Base-by-base conservation (phyloP, 768 basidiomycete genomes). In the Megacollybia marginata region DNA sequence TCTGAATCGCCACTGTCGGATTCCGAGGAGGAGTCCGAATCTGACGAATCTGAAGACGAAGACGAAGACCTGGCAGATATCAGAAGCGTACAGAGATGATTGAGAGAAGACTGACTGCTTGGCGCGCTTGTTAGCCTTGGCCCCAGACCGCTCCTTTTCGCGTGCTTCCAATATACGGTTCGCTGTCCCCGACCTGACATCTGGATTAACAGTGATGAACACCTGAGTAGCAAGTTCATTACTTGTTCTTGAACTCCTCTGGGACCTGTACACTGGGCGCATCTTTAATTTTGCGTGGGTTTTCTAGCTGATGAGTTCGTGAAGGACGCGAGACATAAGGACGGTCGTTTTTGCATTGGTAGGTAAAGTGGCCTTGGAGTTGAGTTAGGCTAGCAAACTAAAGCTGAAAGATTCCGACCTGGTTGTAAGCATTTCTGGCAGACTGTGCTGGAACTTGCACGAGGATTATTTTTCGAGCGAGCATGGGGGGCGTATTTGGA, bases 271-370 rank as follows among this genome's bases (percentile, higher is more conserved):
- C 83, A 15, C 80, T 81, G 4, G 91, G 89, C 56, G 83, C 82
- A 9, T 84, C 85, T 8, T 83, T 79, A 0, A 73, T 69, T 63
- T 79, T 85, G 35, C 86, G 64, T 3, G 91, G 91, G 49, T 90
- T 88, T 58, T 92, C 86, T 13, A 97, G 77, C 64, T 85, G 82
- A 57, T 92, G 79, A 2, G 90, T 90, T 38, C 92, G 79, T 33
- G 91, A 92, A 2, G 93, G 93, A n/a, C 94, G 77, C 10, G 89
- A 80, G 36, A 91, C 73, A 63, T 96, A 97, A 20, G 91, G 88
- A 2, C 87, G 76, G 18, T 77, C 57, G 15, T 76, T 74, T 66
- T 90, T 91, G 77, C 94, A 97, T 68, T 96, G 80, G 61, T 85
- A 97, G 11, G 83, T 96, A 63, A 85, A 94, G 65, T 96, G 94